Evolutionary conservation across 371 early-diverging fungal species (phyloP).

Genomic region (Parasitella parasitica): DNA sequence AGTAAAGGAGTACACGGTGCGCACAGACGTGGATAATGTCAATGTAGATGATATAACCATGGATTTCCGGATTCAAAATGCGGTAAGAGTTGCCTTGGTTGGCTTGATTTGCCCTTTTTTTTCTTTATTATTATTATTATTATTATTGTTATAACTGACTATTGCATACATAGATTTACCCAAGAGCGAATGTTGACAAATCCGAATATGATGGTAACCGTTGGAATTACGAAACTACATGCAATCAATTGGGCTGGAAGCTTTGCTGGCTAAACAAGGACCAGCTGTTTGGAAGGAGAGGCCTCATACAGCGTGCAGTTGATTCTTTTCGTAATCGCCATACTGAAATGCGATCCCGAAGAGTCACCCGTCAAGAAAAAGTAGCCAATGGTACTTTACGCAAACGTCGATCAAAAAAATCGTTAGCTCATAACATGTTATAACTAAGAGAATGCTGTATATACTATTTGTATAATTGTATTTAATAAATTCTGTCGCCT

Average conservation of each 20-base stretch:
- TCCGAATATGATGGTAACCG: constrained; percentile 80
- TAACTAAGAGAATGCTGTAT: not conserved
- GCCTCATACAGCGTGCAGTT: constrained; percentile 88
- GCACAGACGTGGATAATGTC: constrained; percentile 56
- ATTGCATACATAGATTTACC: constrained; percentile 80
- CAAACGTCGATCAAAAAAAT: constrained; percentile 39
- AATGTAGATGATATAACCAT: constrained; percentile 12
- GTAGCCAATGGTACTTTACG: constrained; percentile 65
- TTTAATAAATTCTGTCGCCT: not conserved
- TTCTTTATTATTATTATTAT: too few relatives aligned
- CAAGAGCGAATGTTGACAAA: constrained; percentile 68
- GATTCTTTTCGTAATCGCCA: constrained; percentile 85
- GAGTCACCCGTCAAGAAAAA: constrained; percentile 77
- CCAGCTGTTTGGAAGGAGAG: constrained; percentile 76
- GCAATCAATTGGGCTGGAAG: constrained; percentile 87
- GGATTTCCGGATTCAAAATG: constrained; percentile 22
- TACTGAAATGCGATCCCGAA: constrained; percentile 67
- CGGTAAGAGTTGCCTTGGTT: not conserved
- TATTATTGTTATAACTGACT: too few relatives aligned
- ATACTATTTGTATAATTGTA: too few relatives aligned
- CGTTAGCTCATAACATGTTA: not conserved
- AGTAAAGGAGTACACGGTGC: constrained; percentile 69
- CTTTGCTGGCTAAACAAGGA: constrained; percentile 79
- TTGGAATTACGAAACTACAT: constrained; percentile 88
- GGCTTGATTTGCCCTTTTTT: too few relatives aligned